Base-by-base conservation (phyloP, 306 rosid genomes). In the Canavalia gladiata region DNA sequence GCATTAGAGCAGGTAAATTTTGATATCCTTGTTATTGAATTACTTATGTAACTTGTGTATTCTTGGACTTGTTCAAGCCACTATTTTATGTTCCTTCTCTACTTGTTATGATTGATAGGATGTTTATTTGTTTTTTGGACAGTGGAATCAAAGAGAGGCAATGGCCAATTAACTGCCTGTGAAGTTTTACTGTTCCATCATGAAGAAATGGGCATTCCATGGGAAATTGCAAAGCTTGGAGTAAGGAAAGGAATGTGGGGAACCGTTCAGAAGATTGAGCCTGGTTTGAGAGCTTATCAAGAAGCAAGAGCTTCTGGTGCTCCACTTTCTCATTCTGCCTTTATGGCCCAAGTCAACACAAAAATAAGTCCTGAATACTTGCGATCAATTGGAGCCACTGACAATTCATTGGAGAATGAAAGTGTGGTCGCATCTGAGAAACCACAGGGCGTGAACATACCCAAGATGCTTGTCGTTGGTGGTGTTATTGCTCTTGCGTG, bases 151-250 rank as follows among this genome's bases (percentile, higher is more conserved):
- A 91, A 64, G 59, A 87, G 84, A 74, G 90, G 77, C 35, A 86
- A 70, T 18, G 93, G 92, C 57, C 89, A 88, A 83, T 80, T 89
- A 37, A 92, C 89, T 49, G 90, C 98, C 25, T 94, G 98, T 65
- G 99, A 96, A 88, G 90, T 96, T 45, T n/a, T 92, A 37, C 92
- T 96, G 47, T 96, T 90, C 86, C 99, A 96, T 83, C 87, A 96
- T 12, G 99, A 96, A 85, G 99, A 93, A 84, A 96, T 96, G 99
- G 99, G 99, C 1, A 96, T 96, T 62, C 99, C 98, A 31, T 92
- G 98, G 99, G 99, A 96, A 84, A 83, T 96, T 72, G 98, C 98
- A 6, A 96, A 96, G 78, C 96, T 96, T 39, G 99, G 98, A 81
- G 90, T 96, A 2, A 85, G 88, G 54, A 93, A 93, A 76, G 99